Base-by-base conservation (phyloP, 805 yeast genomes). In the Candida michaelii region DNA sequence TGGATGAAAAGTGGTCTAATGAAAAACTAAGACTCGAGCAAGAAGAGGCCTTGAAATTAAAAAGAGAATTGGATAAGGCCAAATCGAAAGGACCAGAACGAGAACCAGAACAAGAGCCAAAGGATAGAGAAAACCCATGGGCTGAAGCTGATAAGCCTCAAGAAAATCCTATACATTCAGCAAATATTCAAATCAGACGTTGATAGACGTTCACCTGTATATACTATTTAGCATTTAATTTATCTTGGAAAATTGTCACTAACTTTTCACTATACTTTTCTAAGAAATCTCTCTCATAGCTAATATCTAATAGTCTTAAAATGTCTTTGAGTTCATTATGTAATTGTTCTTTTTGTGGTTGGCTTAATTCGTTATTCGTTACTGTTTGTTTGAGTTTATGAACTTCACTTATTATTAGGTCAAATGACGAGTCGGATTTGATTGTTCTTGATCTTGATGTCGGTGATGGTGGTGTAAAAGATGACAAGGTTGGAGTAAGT, bases 221-320 rank as follows among this genome's bases (percentile, higher is more conserved):
- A 39, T 46, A 36, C 23, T 36, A 43, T 15, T 31, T 38, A 18
- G 39, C 34, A 29, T 47, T 45, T 8, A 60, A 44, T 39, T 68
- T 70, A 21, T 44, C 31, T 36, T 58, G 52, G 30, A 68, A 45
- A 25, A 68, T 29, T n/a, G 54, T 48, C 1, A 71, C 43, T 29
- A 71, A 53, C 44, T 59, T 51, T 2, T 66, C 60, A 49, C 75
- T 73, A 47, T 71, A 74, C 19, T 46, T 59, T 30, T 66, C 66
- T 30, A 75, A 51, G 12, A 40, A 21, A 8, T 39, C 29, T n/a
- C 25, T 17, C 25, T 36, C 31, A 27, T 58, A 57, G 4, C 31
- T 24, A 17, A 13, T 11, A 16, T 35, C 43, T 21, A 40, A 29
- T 10, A 33, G 12, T 13, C 16, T 25, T 16, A 40, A 7, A 4